Percentiles rank a stretch among this genome's conserved stretches.
phyloP scores from a whole-genome alignment of 2,329 filamentous ascomycete genomes.

The Atkinsonella hypoxylon region DNA sequence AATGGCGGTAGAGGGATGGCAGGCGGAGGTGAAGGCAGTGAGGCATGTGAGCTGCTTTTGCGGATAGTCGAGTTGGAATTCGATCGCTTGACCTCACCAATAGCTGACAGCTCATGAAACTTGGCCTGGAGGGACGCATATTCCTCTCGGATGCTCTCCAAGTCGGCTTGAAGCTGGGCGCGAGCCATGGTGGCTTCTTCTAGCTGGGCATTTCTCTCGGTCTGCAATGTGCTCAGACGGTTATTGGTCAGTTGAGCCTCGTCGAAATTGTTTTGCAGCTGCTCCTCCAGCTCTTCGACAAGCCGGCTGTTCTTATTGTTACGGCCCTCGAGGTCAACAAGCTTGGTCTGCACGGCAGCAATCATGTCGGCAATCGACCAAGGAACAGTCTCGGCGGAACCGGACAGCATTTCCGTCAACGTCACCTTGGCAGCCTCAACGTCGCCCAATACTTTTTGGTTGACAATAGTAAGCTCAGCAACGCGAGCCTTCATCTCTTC shows the following conservation, averaged over 20 bases:
- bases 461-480: slow-evolving; percentile 43
- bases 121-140: slow-evolving; percentile 64
- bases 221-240: slow-evolving; percentile 69
- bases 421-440: slow-evolving; percentile 48
- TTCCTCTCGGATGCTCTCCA: slow-evolving; percentile 56
- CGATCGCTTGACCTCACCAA: slow-evolving; percentile 41
- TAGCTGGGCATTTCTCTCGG: slow-evolving; percentile 60
- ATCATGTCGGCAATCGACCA: slow-evolving; percentile 43
- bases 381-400: slow-evolving; percentile 30
- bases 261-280: slow-evolving; percentile 89
- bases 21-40: slow-evolving; percentile 84
- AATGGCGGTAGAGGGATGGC: slow-evolving; percentile 92
- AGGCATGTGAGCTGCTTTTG: slow-evolving; percentile 73
- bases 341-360: slow-evolving; percentile 52
- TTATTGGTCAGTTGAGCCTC: slow-evolving; percentile 79
- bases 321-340: slow-evolving; percentile 47
- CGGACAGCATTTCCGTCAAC: slow-evolving; percentile 40
- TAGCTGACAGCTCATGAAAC: slow-evolving; percentile 37
- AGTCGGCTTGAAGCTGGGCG: slow-evolving; percentile 50
- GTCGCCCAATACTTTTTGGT: slow-evolving; percentile 47
- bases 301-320: slow-evolving; percentile 88
- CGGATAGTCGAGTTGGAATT: slow-evolving; percentile 61
- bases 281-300: slow-evolving; percentile 92
- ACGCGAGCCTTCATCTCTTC: slow-evolving; percentile 44
- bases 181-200: slow-evolving; percentile 65